Conservation (phyloP, 2,329 filamentous ascomycete species). For the Talaromyces rugulosus region DNA sequence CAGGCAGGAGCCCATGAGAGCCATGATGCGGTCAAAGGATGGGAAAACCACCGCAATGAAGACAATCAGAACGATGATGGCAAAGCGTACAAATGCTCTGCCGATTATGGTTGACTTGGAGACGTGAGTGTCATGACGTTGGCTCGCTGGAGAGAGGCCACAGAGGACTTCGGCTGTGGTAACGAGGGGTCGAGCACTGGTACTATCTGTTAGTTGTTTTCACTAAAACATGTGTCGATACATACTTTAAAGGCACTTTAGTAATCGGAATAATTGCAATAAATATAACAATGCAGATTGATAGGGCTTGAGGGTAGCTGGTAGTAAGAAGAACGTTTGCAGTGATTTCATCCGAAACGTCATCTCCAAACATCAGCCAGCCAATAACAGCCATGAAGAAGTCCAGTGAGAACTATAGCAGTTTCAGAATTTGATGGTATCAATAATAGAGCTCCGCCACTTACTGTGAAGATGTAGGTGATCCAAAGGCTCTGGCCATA, state of each 20-base stretch:
- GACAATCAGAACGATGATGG: slow-evolving; percentile 68
- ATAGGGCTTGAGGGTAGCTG: slow-evolving; percentile 70
- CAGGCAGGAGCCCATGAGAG: slow-evolving; percentile 80
- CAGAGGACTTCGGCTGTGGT: slow-evolving; percentile 76
- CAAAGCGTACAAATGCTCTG: slow-evolving; percentile 60
- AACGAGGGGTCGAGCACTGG: slow-evolving; percentile 73
- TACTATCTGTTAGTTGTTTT: slow-evolving; percentile 19
- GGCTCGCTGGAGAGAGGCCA: slow-evolving; percentile 60
- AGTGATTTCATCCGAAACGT: slow-evolving; percentile 83
- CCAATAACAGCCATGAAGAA: slow-evolving; percentile 76
- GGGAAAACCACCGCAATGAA: slow-evolving; percentile 70
- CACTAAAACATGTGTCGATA: slow-evolving; percentile 11
- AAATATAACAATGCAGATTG: slow-evolving; percentile 76
- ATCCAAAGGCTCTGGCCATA: slow-evolving; percentile 70
- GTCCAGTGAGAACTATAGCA: slow-evolving; percentile 67
- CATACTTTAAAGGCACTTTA: slow-evolving; percentile 80
- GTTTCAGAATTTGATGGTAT: slow-evolving; percentile 15
- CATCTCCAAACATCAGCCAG: slow-evolving; percentile 90
- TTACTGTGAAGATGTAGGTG: slow-evolving; percentile 79
- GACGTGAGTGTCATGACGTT: slow-evolving; percentile 21
- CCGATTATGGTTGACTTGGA: slow-evolving; percentile 53
- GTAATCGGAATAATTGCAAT: slow-evolving; percentile 91
- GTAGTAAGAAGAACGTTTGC: slow-evolving; percentile 75
- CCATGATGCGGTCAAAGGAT: slow-evolving; percentile 85
- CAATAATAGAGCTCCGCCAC: background rate